Percentiles rank a stretch among this genome's conserved stretches.
These are phyloP conservation scores for Solanum arcanum DNA, from an alignment of 257 asterid species.

Conservation along the genomic window DNA sequence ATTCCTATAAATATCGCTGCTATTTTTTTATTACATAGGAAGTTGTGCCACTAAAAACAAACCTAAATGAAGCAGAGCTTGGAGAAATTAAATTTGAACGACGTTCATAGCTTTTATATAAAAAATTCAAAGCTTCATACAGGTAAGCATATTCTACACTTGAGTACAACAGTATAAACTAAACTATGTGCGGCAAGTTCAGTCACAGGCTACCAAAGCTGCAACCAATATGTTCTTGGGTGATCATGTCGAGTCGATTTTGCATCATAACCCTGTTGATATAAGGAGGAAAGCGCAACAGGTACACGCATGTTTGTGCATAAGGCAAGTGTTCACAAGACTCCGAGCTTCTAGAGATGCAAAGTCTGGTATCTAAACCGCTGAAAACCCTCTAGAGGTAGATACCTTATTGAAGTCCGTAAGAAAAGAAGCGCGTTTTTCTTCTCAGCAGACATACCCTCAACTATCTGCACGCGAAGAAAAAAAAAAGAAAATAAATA, in stretches of 20 bases:
- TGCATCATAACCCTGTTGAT: constrained; percentile 24
- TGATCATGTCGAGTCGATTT: constrained; percentile 44
- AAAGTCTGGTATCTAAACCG: constrained; percentile 66
- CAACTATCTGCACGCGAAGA: constrained; percentile 37
- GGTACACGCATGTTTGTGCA: constrained; percentile 85
- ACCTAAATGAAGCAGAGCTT: too few species aligned
- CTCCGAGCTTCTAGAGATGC: constrained; percentile 43
- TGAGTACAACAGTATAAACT: not conserved
- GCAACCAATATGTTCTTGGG: constrained; percentile 88
- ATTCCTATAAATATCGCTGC: too few species aligned
- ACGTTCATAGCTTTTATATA: too few species aligned
- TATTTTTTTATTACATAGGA: not conserved
- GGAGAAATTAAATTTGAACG: too few species aligned
- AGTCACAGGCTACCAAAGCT: constrained; percentile 60
- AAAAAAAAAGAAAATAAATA: not conserved
- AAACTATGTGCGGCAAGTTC: not conserved
- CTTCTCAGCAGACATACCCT: constrained; percentile 58
- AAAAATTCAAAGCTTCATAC: too few species aligned
- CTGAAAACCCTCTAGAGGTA: constrained; percentile 83
- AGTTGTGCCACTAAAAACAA: too few species aligned
- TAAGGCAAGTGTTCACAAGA: constrained; percentile 55
- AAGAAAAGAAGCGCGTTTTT: constrained; percentile 72
- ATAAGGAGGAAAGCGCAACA: constrained; percentile 68
- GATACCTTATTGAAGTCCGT: constrained; percentile 80
- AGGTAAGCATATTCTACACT: too few species aligned